Conservation (phyloP, 2,329 filamentous ascomycete species). For the Phialophora chinensis region DNA sequence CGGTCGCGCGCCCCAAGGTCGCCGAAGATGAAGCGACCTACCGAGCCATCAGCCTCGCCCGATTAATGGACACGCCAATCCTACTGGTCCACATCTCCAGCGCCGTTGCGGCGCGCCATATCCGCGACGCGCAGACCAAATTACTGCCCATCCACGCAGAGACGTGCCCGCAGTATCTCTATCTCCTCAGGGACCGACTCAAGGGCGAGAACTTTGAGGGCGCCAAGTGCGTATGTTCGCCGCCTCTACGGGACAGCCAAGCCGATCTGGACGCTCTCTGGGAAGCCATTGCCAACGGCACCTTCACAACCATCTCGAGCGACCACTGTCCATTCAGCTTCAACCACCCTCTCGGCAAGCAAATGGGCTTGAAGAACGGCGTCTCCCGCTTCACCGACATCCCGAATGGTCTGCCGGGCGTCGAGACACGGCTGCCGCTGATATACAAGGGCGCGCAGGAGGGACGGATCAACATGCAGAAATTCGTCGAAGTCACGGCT, state of each 20-base stretch:
- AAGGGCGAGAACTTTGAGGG: slow-evolving; percentile 46
- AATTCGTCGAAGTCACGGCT: slow-evolving; percentile 52
- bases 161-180: slow-evolving; percentile 65
- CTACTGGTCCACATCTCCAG: slow-evolving; percentile 55
- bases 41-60: slow-evolving; percentile 57
- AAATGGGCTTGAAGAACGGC: slow-evolving; percentile 37
- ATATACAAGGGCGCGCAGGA: slow-evolving; percentile 45
- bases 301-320: slow-evolving; percentile 60
- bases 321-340: slow-evolving; percentile 50
- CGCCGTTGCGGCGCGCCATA: slow-evolving; percentile 51
- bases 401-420: slow-evolving; percentile 51
- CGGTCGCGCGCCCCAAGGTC: slow-evolving; percentile 48
- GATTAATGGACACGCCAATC: slow-evolving; percentile 58
- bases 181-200: slow-evolving; percentile 56
- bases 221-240: slow-evolving; percentile 61
- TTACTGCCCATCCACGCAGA: slow-evolving; percentile 61
- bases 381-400: slow-evolving; percentile 47
- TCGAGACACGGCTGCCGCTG: slow-evolving; percentile 50
- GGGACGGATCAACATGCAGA: slow-evolving; percentile 10
- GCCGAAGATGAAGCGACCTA: slow-evolving; percentile 54
- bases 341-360: slow-evolving; percentile 47
- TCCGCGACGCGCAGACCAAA: slow-evolving; percentile 57
- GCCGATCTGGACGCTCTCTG: slow-evolving; percentile 59
- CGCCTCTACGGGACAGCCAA: slow-evolving; percentile 55
- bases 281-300: slow-evolving; percentile 58